phyloP scores from a whole-genome alignment of 352 stramenopile genomes.

The Globisporangium sylvaticum region DNA sequence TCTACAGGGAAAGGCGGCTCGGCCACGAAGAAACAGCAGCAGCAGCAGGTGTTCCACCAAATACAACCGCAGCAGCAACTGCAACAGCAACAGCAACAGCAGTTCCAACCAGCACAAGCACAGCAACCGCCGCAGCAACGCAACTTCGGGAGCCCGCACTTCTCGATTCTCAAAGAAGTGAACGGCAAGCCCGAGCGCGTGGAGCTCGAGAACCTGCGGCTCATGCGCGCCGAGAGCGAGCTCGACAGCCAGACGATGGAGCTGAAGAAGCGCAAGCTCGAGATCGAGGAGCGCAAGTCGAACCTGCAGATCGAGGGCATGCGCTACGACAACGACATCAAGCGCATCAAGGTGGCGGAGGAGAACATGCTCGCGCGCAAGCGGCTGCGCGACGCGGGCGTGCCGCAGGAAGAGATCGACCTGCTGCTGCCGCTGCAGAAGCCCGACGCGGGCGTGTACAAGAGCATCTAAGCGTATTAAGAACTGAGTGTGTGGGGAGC shows the following conservation, averaged over 20 bases:
- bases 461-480: not conserved
- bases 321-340: slow-evolving; percentile 19
- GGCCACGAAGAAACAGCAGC: not conserved
- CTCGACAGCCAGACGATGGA: slow-evolving; percentile 1
- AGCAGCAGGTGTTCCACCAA: not conserved
- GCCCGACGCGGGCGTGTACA: not conserved
- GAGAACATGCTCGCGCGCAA: slow-evolving; percentile 35
- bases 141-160: slow-evolving; percentile 1
- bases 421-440: slow-evolving; percentile 15
- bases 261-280: slow-evolving; percentile 11
- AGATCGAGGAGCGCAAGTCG: slow-evolving; percentile 8
- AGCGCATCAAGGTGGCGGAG: slow-evolving; percentile 14
- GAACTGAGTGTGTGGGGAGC: not conserved
- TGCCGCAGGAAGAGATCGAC: slow-evolving; percentile 17
- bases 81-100: slow-evolving; percentile 11
- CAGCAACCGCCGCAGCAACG: slow-evolving; percentile 3
- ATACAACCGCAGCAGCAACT: not conserved
- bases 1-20: not conserved
- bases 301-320: slow-evolving; percentile 14
- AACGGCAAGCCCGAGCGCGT: slow-evolving; percentile 12
- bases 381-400: slow-evolving; percentile 33
- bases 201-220: slow-evolving; percentile 11
- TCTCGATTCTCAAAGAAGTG: slow-evolving; percentile 12
- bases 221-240: slow-evolving; percentile 2
- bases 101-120: not conserved